These are phyloP conservation scores for Xerocomellus amylosporus DNA, from an alignment of 768 basidiomycete genomes.

Conservation along the genomic window DNA sequence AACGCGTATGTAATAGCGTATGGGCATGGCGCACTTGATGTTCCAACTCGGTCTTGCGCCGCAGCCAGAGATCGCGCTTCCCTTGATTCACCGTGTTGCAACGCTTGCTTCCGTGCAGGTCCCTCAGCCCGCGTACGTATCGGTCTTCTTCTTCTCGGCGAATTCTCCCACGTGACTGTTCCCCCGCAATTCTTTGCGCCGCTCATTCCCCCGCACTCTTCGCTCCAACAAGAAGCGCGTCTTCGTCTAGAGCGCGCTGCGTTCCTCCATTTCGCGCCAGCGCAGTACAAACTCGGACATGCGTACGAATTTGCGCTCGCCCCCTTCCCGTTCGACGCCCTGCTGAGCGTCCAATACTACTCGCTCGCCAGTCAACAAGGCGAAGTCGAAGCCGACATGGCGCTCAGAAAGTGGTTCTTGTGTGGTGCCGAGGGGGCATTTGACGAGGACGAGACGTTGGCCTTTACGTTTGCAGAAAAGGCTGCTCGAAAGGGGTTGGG, in stretches of 20 bases:
- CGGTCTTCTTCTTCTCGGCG: slow-evolving; percentile 80
- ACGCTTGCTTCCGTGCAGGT: too few relatives aligned
- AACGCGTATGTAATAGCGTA: not conserved
- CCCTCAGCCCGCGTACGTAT: slow-evolving; percentile 59
- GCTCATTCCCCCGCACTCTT: slow-evolving; percentile 52
- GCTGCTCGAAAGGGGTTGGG: slow-evolving; percentile 78
- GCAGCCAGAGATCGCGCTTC: too few relatives aligned
- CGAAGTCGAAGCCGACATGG: slow-evolving; percentile 95
- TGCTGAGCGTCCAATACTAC: slow-evolving; percentile 91
- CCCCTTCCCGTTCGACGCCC: slow-evolving; percentile 83
- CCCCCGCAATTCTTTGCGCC: slow-evolving; percentile 53
- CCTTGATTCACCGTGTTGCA: too few relatives aligned
- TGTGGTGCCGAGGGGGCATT: slow-evolving; percentile 78
- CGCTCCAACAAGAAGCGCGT: slow-evolving; percentile 58
- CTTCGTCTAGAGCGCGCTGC: slow-evolving; percentile 82
- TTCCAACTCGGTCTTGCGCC: slow-evolving; percentile 63
- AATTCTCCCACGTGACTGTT: slow-evolving; percentile 78
- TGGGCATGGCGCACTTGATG: slow-evolving; percentile 49
- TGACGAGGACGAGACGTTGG: slow-evolving; percentile 83
- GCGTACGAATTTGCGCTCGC: slow-evolving; percentile 89
- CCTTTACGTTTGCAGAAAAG: slow-evolving; percentile 88
- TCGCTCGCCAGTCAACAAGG: slow-evolving; percentile 77
- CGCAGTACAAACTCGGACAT: slow-evolving; percentile 91
- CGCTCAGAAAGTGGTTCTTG: slow-evolving; percentile 94
- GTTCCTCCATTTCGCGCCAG: slow-evolving; percentile 77